phyloP scores from a whole-genome alignment of 2,329 filamentous ascomycete species.

The Aaosphaeria pasadenensis region DNA sequence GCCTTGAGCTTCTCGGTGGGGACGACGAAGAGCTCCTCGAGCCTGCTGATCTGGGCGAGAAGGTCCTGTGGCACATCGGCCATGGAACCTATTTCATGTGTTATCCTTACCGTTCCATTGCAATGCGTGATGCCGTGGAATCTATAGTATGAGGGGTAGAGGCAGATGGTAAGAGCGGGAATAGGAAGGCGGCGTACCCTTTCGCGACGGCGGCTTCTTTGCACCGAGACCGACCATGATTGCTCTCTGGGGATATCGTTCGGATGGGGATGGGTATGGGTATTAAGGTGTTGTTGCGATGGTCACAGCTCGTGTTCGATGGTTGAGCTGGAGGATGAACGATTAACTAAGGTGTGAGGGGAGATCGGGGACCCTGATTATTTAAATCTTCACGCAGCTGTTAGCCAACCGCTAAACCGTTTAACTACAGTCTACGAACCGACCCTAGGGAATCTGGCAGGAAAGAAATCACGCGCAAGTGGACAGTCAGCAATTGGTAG shows the following conservation, averaged over 20 bases:
- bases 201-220: conserved; percentile 64
- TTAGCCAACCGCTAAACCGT: too few relatives aligned
- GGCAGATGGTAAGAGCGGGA: background rate
- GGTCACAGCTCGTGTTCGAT: conserved; percentile 1
- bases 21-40: conserved; percentile 83
- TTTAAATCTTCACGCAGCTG: too few relatives aligned
- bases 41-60: conserved; percentile 72
- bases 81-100: conserved; percentile 67
- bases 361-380: background rate
- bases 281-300: background rate
- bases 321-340: conserved; percentile 1
- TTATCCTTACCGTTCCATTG: conserved; percentile 14
- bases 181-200: conserved; percentile 54
- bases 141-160: background rate
- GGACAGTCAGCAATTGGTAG: background rate
- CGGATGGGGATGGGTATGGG: background rate
- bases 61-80: conserved; percentile 86
- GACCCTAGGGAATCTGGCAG: background rate
- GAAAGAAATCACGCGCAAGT: background rate
- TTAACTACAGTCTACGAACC: too few relatives aligned
- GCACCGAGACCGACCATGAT: conserved; percentile 65
- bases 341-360: background rate
- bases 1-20: conserved; percentile 77
- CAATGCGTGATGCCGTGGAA: conserved; percentile 1
- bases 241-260: conserved; percentile 10